A percentile compares a stretch with the other conserved stretches of the same genome.
These are phyloP conservation scores for Pyronema omphalodes DNA, from an alignment of 495 filamentous ascomycete species.

Conservation along the genomic window DNA sequence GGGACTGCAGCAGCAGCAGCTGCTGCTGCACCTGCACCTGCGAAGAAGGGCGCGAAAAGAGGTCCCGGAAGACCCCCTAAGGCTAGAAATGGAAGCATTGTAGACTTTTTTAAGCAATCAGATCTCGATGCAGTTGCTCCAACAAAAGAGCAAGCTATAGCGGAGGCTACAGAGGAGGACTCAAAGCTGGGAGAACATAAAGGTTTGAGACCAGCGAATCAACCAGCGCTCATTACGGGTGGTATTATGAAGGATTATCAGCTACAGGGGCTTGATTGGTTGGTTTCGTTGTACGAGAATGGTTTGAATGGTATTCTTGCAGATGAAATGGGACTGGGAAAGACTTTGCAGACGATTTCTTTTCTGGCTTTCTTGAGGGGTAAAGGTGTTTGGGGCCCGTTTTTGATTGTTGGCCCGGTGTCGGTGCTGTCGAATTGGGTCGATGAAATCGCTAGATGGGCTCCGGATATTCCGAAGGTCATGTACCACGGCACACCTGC, in stretches of 20 bases:
- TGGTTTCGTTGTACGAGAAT: slow-evolving; percentile 71
- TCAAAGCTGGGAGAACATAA: slow-evolving; percentile 45
- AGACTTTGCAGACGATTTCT: slow-evolving; percentile 87
- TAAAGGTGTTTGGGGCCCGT: slow-evolving; percentile 69
- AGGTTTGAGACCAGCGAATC: slow-evolving; percentile 57
- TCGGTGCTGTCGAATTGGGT: slow-evolving; percentile 93
- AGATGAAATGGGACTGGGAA: slow-evolving; percentile 95
- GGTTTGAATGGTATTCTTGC: slow-evolving; percentile 88
- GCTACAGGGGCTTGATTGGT: slow-evolving; percentile 84
- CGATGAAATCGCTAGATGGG: slow-evolving; percentile 56
- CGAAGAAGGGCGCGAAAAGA: slow-evolving; percentile 8
- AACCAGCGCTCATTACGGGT: slow-evolving; percentile 67
- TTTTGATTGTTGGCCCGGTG: slow-evolving; percentile 73
- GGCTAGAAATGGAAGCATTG: slow-evolving; percentile 5
- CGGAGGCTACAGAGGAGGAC: slow-evolving; percentile 10
- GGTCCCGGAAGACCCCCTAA: neutral
- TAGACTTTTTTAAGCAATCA: slow-evolving; percentile 16
- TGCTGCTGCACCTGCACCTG: neutral
- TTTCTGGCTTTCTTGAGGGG: slow-evolving; percentile 79
- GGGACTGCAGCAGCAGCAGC: neutral
- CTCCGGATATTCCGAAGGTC: slow-evolving; percentile 31
- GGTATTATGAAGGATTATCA: slow-evolving; percentile 90
- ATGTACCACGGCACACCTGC: slow-evolving; percentile 74
- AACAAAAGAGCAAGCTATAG: slow-evolving; percentile 16
- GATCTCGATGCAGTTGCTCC: slow-evolving; percentile 9